A percentile compares a stretch with the other conserved stretches of the same genome.
Conservation (phyloP, 306 rosid genomes). For the Medicago arabica region DNA sequence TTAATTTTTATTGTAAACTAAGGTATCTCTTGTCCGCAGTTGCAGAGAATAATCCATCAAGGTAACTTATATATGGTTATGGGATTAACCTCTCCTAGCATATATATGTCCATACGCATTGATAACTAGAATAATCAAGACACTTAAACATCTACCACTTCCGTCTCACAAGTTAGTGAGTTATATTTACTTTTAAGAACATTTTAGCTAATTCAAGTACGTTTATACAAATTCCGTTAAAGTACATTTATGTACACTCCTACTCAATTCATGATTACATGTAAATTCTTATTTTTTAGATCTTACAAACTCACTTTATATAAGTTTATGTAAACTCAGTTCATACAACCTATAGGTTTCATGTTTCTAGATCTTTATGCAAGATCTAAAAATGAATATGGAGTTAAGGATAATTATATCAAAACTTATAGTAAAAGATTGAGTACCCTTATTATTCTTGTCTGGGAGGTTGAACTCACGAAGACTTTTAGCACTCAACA, state of each 20-base stretch:
- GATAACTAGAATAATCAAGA: neutral
- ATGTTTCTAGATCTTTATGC: no score
- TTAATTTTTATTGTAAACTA: no score
- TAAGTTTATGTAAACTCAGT: neutral
- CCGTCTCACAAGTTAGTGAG: no score
- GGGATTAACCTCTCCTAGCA: neutral
- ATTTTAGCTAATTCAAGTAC: no score
- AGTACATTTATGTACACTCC: no score
- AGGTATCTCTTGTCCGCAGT: no score
- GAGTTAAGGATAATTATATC: neutral
- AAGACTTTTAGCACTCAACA: conserved; percentile 39
- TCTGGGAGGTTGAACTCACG: neutral
- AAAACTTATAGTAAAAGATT: neutral
- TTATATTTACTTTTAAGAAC: no score
- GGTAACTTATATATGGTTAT: neutral
- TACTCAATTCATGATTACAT: neutral
- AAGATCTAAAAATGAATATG: no score
- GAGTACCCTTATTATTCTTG: neutral
- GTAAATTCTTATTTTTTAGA: no score
- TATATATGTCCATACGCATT: neutral
- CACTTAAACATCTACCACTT: no score
- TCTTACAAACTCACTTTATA: no score
- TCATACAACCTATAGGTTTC: neutral
- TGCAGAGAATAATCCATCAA: neutral
- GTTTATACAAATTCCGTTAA: no score